phyloP scores from a whole-genome alignment of 176 grass and related monocot genomes.

The Saccharum spontaneum region DNA sequence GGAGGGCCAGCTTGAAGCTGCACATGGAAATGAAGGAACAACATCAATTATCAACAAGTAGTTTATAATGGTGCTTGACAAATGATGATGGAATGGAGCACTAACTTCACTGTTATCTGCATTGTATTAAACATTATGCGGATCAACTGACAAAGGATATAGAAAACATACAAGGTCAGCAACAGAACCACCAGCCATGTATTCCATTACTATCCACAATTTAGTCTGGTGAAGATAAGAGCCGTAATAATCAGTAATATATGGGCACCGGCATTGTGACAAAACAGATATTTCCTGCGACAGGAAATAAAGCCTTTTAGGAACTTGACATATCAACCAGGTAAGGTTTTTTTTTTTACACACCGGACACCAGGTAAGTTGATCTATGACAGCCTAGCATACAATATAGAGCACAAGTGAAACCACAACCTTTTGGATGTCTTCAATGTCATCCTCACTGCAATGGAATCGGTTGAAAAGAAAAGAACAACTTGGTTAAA shows the following conservation, averaged over 20 bases:
- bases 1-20: conserved; percentile 90
- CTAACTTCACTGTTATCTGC: conserved; percentile 30
- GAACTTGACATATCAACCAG: conserved; percentile 2
- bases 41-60: conserved; percentile 33
- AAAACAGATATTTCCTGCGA: conserved; percentile 97
- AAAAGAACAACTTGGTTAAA: conserved; percentile 18
- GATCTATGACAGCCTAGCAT: conserved; percentile 19
- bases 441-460: conserved; percentile 99
- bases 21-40: conserved; percentile 30
- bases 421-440: conserved; percentile 93
- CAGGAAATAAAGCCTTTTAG: conserved; percentile 38
- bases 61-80: conserved; percentile 31
- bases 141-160: conserved; percentile 30
- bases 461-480: conserved; percentile 32
- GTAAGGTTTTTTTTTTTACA: neutral
- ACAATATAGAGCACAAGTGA: conserved; percentile 11
- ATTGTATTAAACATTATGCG: conserved; percentile 17
- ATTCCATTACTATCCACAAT: conserved; percentile 98
- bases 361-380: neutral
- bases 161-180: conserved; percentile 87
- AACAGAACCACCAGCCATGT: conserved; percentile 99
- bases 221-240: conserved; percentile 99
- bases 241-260: conserved; percentile 99
- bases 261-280: conserved; percentile 94
- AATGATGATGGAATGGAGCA: neutral